These are phyloP conservation scores for Cryptosporidium baileyi DNA, from an alignment of 169 alveolate genomes.

Conservation along the genomic window DNA sequence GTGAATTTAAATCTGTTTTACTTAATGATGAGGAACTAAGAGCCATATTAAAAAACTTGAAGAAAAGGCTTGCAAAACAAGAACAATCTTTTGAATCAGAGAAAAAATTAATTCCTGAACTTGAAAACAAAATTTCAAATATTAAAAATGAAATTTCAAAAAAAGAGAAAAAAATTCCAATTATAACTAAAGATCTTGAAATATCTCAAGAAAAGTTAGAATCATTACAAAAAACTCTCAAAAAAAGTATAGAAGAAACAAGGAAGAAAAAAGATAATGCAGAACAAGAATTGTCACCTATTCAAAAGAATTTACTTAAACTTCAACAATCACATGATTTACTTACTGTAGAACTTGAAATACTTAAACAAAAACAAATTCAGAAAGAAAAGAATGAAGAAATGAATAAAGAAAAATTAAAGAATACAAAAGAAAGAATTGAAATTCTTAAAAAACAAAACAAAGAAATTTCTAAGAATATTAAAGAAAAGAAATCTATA, in stretches of 20 bases:
- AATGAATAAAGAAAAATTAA: conserved; percentile 70
- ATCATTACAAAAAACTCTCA: conserved; percentile 3
- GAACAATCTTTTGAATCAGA: conserved; percentile 8
- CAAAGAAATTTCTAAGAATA: conserved; percentile 74
- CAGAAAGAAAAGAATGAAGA: conserved; percentile 73
- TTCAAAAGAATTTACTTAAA: not conserved
- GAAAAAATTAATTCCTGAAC: conserved; percentile 29
- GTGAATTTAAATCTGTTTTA: conserved; percentile 76
- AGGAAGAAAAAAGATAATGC: conserved; percentile 59
- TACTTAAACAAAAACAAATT: conserved; percentile 72
- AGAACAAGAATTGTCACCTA: conserved; percentile 45
- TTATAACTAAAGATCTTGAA: conserved; percentile 18
- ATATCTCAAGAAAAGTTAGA: conserved; percentile 55
- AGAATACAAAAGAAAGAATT: conserved; percentile 72
- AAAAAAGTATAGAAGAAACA: conserved; percentile 27
- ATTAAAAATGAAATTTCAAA: not conserved
- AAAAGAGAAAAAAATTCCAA: conserved; percentile 32
- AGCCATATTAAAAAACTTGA: conserved; percentile 78
- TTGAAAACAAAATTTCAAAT: conserved; percentile 10
- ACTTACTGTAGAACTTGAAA: conserved; percentile 68
- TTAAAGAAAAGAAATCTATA: conserved; percentile 75
- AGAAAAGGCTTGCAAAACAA: conserved; percentile 73
- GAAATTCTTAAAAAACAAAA: conserved; percentile 77
- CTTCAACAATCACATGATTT: conserved; percentile 33
- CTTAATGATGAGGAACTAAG: conserved; percentile 82